A percentile compares a stretch with the other conserved stretches of the same genome.
phyloP scores from a whole-genome alignment of 805 yeast genomes.

The Schwanniomyces sp. region DNA sequence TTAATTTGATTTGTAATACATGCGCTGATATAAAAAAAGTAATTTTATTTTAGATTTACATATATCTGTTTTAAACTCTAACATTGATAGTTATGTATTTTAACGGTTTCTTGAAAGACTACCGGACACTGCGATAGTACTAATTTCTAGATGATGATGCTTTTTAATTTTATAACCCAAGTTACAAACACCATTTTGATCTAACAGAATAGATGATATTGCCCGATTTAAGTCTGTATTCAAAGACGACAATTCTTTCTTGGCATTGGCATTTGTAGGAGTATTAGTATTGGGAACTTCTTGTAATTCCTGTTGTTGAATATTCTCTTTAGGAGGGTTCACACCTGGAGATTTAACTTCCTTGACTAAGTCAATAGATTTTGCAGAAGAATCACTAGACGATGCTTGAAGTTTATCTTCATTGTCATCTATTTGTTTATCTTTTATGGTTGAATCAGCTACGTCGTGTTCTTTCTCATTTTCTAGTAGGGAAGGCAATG shows the following conservation, averaged over 20 bases:
- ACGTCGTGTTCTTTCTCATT: slow-evolving; percentile 3
- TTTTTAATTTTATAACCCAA: slow-evolving; percentile 42
- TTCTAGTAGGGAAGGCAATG: slow-evolving; percentile 10
- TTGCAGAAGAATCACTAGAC: not conserved
- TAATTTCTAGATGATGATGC: slow-evolving; percentile 42
- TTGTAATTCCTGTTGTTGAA: not conserved
- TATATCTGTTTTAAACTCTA: not conserved
- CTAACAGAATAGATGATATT: slow-evolving; percentile 15
- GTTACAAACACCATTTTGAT: slow-evolving; percentile 35
- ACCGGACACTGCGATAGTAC: slow-evolving; percentile 32
- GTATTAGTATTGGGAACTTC: not conserved
- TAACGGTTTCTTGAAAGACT: slow-evolving; percentile 16
- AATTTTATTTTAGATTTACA: not conserved
- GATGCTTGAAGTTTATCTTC: not conserved
- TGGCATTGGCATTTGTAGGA: not conserved
- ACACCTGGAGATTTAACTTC: not conserved
- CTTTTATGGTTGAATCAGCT: not conserved
- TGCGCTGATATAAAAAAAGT: not conserved
- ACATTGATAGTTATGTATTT: not conserved
- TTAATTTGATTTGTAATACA: slow-evolving; percentile 3
- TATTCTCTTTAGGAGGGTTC: not conserved
- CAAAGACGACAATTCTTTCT: not conserved
- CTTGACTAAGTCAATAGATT: not conserved
- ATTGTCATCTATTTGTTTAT: not conserved
- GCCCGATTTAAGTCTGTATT: slow-evolving; percentile 4